These are phyloP conservation scores for Whalleya microplaca DNA, from an alignment of 2,329 filamentous ascomycete species.

Conservation along the genomic window DNA sequence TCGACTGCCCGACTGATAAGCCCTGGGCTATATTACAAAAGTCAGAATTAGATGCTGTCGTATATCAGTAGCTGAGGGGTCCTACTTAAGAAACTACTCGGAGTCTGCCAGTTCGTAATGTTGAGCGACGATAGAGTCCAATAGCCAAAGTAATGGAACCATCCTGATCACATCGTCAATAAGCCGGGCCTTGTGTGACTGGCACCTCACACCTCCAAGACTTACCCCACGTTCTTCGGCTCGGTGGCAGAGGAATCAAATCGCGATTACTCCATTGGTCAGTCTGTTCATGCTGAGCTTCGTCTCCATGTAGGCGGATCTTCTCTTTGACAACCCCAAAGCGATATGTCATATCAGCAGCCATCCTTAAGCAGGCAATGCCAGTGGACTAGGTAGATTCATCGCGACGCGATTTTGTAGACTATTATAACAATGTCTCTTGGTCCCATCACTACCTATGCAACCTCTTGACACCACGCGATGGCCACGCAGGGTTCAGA, in stretches of 20 bases:
- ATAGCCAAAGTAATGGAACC: slow-evolving; percentile 50
- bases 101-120: slow-evolving; percentile 51
- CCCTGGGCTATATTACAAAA: slow-evolving; percentile 39
- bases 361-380: slow-evolving; percentile 4
- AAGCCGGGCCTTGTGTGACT: not conserved
- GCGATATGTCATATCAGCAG: slow-evolving; percentile 17
- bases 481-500: not conserved
- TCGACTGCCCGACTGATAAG: slow-evolving; percentile 50
- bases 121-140: slow-evolving; percentile 45
- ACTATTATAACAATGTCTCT: not conserved
- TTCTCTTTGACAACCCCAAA: slow-evolving; percentile 35
- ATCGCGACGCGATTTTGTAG: not conserved
- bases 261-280: slow-evolving; percentile 54
- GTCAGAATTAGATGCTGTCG: not conserved
- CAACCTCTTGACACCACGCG: not conserved
- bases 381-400: not conserved
- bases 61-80: not conserved
- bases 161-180: slow-evolving; percentile 31
- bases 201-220: not conserved
- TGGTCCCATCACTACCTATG: not conserved
- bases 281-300: slow-evolving; percentile 48
- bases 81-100: slow-evolving; percentile 47
- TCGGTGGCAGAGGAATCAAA: slow-evolving; percentile 45
- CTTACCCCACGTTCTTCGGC: slow-evolving; percentile 49
- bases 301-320: slow-evolving; percentile 43